phyloP scores from a whole-genome alignment of 2,329 filamentous ascomycete species.

The Xylariaceae sp. region DNA sequence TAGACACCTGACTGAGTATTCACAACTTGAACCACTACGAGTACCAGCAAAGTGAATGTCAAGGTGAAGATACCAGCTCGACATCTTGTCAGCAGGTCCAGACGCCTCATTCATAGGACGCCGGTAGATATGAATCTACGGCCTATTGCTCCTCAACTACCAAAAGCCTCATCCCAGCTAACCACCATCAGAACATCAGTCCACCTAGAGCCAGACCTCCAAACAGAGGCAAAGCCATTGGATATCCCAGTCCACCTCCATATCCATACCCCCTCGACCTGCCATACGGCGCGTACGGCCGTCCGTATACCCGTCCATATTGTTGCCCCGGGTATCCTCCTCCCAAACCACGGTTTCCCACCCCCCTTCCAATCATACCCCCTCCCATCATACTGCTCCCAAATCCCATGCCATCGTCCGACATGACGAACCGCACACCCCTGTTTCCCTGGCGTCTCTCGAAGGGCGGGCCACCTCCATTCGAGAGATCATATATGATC shows the following conservation, averaged over 20 bases:
- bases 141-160: too few species aligned
- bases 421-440: neutral
- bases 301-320: slow-evolving; percentile 40
- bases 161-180: too few species aligned
- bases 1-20: too few species aligned
- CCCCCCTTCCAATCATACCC: neutral
- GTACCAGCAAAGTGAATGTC: too few species aligned
- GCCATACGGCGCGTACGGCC: slow-evolving; percentile 43
- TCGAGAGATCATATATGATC: slow-evolving; percentile 13
- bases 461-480: neutral
- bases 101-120: too few species aligned
- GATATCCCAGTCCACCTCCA: slow-evolving; percentile 41
- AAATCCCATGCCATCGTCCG: slow-evolving; percentile 1
- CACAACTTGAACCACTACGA: too few species aligned
- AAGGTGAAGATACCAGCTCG: too few species aligned
- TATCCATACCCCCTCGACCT: slow-evolving; percentile 38
- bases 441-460: neutral
- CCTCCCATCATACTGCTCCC: slow-evolving; percentile 11
- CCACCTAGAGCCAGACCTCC: slow-evolving; percentile 43
- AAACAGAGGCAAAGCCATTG: slow-evolving; percentile 39
- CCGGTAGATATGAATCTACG: too few species aligned
- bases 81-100: too few species aligned
- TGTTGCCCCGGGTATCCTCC: slow-evolving; percentile 36
- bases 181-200: slow-evolving; percentile 22
- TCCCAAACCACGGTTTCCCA: neutral